Evolutionary conservation across 352 stramenopile species (phyloP), one percentile per base, ranked within the genome.

Genomic region (Pythium vanterpoolii): DNA sequence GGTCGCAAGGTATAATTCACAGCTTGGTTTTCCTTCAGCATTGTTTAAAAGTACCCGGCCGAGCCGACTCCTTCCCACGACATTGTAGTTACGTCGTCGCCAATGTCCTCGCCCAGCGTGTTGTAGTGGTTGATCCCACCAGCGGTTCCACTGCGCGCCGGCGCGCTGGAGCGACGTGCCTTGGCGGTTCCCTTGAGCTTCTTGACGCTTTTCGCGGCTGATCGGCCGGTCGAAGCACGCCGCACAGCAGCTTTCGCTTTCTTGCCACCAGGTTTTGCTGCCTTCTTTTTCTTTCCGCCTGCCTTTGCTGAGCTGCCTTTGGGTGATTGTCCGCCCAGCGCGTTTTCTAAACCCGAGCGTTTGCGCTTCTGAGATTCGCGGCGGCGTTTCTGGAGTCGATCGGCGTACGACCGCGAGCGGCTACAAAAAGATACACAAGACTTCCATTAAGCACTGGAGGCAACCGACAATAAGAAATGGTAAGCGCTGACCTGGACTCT

Each of bases 21-120:
- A n/a, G n/a, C n/a, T n/a, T n/a, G n/a, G n/a, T 38, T 42, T 13
- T 42, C 19, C 14, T 45, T 27, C 3, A 43, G 28, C 11, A 27
- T 43, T 19, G 13, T 27, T 77, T 74, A 88, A 43, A 62, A 72
- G 53, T 90, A 90, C 5, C 74, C 76, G 1, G 81, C 78, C 18
- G 77, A 87, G 28, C 81, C 81, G 14, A 89, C 48, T 21, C 81
- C 81, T 62, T 90, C 81, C 81, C 81, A 90, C 27, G 78, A 70
- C 81, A 90, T 84, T 16, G 75, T 89, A 44, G 69, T 76, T 14
- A 89, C 43, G 28, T 77, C 74, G 26, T 84, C 74, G 27, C 76
- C 78, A 56, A 87, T 55, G 26, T 86, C 75, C 19, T 50, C 68
- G n/a, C 43, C 50, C 6, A 48, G 54, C 19, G 64, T 76, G 50